phyloP scores from a whole-genome alignment of 176 grass and related monocot genomes.

The Oryza meyeriana region DNA sequence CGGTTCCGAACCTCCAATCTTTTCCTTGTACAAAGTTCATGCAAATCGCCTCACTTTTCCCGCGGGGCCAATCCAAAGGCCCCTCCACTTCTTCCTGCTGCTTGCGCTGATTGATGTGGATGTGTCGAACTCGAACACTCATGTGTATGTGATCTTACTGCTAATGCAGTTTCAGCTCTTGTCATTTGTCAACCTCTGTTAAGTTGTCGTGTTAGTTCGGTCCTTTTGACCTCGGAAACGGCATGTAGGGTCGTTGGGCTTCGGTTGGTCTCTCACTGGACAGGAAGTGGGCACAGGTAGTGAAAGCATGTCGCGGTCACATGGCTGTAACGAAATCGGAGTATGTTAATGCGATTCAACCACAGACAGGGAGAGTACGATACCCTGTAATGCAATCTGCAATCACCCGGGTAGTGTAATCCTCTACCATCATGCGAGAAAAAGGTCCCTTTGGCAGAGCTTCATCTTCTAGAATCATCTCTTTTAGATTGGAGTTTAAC shows the following conservation, averaged over 20 bases:
- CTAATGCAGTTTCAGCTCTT: background rate
- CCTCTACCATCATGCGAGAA: too few relatives aligned
- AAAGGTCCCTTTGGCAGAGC: too few relatives aligned
- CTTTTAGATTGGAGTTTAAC: too few relatives aligned
- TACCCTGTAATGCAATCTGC: background rate
- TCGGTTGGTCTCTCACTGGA: background rate
- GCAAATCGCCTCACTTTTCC: background rate
- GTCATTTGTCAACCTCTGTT: background rate
- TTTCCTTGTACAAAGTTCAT: background rate
- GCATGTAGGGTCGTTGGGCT: background rate
- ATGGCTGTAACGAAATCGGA: background rate
- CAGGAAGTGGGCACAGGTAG: background rate
- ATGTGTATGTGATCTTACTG: background rate
- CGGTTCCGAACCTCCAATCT: background rate
- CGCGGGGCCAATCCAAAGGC: conserved; percentile 24
- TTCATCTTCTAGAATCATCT: too few relatives aligned
- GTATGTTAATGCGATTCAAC: background rate
- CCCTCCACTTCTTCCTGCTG: too few relatives aligned
- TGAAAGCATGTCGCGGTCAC: background rate
- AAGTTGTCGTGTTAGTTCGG: background rate
- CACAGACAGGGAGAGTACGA: background rate
- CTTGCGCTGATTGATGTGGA: background rate
- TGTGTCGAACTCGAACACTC: background rate
- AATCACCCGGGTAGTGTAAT: too few relatives aligned
- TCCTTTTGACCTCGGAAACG: background rate